These are phyloP conservation scores for Dactylis glomerata DNA, from an alignment of 176 grass and related monocot genomes.

Conservation along the genomic window DNA sequence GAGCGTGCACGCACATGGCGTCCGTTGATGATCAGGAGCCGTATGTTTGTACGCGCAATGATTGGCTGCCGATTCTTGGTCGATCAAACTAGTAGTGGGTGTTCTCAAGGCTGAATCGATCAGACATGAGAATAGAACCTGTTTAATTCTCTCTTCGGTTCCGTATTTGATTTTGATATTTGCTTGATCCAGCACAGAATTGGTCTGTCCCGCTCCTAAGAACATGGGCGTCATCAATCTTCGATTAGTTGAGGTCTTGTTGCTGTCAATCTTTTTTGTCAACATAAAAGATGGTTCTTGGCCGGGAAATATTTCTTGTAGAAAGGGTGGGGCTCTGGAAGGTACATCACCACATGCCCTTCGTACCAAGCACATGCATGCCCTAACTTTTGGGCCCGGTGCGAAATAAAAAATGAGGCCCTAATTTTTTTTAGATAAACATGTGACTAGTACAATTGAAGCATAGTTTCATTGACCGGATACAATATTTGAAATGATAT, in stretches of 20 bases:
- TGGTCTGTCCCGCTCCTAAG: background rate
- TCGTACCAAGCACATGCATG: too few species aligned
- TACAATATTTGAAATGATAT: too few species aligned
- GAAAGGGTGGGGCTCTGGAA: too few species aligned
- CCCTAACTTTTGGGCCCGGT: too few species aligned
- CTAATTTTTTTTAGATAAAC: too few species aligned
- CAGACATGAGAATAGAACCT: too few species aligned
- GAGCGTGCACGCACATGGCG: background rate
- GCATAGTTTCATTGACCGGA: too few species aligned
- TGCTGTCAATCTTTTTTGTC: background rate
- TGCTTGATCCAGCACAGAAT: background rate
- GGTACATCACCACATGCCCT: too few species aligned
- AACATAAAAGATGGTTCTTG: background rate
- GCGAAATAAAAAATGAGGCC: too few species aligned
- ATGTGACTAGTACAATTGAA: too few species aligned
- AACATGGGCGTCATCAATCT: background rate
- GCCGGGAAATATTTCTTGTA: background rate
- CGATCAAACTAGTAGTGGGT: background rate
- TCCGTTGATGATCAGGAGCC: background rate
- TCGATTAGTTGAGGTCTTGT: background rate
- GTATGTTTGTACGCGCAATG: background rate
- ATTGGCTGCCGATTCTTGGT: background rate
- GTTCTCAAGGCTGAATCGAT: background rate
- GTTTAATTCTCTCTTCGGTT: too few species aligned
- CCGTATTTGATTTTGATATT: too few species aligned